Conservation (phyloP, 2,329 filamentous ascomycete genomes). For the Seiridium cupressi region DNA sequence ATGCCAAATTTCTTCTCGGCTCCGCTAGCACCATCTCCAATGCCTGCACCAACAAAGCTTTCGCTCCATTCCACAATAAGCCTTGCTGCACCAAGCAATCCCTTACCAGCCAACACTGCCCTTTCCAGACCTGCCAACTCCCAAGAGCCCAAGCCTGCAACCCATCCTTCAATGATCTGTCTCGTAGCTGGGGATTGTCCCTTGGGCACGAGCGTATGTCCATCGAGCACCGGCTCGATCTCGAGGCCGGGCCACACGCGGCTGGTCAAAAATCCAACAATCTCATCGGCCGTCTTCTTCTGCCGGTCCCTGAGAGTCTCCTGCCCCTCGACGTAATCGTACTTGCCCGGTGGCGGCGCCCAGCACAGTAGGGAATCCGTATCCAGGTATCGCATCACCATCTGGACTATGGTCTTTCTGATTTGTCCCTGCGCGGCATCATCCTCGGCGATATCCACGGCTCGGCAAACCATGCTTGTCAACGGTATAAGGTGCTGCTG, state of each 20-base stretch:
- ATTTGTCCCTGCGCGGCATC: slow-evolving; percentile 32
- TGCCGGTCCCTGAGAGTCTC: slow-evolving; percentile 72
- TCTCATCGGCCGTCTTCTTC: slow-evolving; percentile 63
- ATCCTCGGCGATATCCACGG: slow-evolving; percentile 68
- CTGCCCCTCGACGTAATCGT: slow-evolving; percentile 43
- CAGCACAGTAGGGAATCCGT: slow-evolving; percentile 94
- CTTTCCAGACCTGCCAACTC: slow-evolving; percentile 87
- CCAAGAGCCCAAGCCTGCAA: slow-evolving; percentile 68
- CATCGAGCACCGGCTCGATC: slow-evolving; percentile 77
- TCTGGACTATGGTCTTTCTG: slow-evolving; percentile 62
- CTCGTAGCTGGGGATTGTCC: slow-evolving; percentile 72
- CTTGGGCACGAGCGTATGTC: slow-evolving; percentile 72
- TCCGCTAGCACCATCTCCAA: slow-evolving; percentile 21
- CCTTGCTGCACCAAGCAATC: slow-evolving; percentile 72
- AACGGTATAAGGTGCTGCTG: slow-evolving; percentile 87
- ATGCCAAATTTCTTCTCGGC: slow-evolving; percentile 63
- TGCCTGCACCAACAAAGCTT: slow-evolving; percentile 56
- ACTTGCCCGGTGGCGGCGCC: slow-evolving; percentile 57
- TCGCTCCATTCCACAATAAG: slow-evolving; percentile 87
- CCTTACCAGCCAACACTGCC: slow-evolving; percentile 82
- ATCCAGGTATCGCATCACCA: slow-evolving; percentile 80
- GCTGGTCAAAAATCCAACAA: slow-evolving; percentile 69
- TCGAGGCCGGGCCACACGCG: slow-evolving; percentile 82
- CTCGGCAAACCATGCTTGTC: slow-evolving; percentile 80
- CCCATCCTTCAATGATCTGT: slow-evolving; percentile 76